These are phyloP conservation scores for Cryptococcus jaspeensis DNA, from an alignment of 1,284 basidiomycete species.

Conservation along the genomic window DNA sequence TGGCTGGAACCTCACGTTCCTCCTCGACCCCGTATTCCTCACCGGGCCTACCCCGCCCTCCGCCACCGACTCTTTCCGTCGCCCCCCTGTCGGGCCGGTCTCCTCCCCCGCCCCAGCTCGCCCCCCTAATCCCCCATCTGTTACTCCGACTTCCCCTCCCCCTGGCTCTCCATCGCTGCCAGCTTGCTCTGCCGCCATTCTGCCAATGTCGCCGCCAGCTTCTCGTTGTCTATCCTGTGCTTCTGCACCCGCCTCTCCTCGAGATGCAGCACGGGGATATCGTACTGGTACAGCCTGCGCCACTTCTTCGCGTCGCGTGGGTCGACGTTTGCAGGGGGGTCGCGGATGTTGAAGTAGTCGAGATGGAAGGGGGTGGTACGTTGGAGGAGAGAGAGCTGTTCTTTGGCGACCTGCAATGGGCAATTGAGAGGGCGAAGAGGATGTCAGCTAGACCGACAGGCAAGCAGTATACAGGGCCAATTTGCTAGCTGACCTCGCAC, in stretches of 20 bases:
- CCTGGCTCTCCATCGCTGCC: constrained; percentile 1
- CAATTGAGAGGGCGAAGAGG: neutral
- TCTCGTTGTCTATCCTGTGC: constrained; percentile 41
- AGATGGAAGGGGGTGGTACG: constrained; percentile 44
- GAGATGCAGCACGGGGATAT: constrained; percentile 50
- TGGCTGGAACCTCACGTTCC: neutral
- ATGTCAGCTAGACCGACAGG: neutral
- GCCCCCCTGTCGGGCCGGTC: too few species aligned
- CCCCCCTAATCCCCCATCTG: too few species aligned
- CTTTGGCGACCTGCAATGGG: constrained; percentile 39
- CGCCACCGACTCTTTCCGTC: neutral
- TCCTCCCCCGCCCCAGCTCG: neutral
- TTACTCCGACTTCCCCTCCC: neutral
- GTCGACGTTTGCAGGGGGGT: constrained; percentile 35
- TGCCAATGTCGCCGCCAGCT: constrained; percentile 34
- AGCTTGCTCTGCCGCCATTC: constrained; percentile 30
- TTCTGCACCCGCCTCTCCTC: constrained; percentile 44
- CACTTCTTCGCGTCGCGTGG: constrained; percentile 40
- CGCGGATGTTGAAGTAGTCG: constrained; percentile 45
- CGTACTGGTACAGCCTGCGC: constrained; percentile 48
- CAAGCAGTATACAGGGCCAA: neutral
- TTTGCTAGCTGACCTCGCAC: constrained; percentile 40
- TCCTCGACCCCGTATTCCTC: neutral
- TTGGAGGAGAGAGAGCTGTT: constrained; percentile 36
- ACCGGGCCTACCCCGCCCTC: neutral